A percentile compares a stretch with the other conserved stretches of the same genome.
Evolutionary conservation across 1,284 basidiomycete genomes (phyloP).

Genomic region (Rhodotorula sp.): DNA sequence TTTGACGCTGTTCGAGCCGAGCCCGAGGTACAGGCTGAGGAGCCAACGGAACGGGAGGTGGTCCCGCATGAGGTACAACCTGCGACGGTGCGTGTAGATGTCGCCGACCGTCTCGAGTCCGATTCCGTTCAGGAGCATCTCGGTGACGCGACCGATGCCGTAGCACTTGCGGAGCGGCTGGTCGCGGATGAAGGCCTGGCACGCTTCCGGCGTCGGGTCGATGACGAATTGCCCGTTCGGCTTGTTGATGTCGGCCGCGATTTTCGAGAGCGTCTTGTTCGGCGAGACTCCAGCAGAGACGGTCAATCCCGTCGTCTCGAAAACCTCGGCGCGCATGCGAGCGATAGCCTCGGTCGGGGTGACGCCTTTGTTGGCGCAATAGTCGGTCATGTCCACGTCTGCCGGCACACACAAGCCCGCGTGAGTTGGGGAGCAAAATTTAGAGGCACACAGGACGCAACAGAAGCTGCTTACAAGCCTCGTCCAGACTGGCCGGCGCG

Average conservation of each 20-base stretch:
- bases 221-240: slow-evolving; percentile 81
- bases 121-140: slow-evolving; percentile 77
- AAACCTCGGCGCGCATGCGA: slow-evolving; percentile 69
- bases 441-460: too few species aligned
- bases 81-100: slow-evolving; percentile 68
- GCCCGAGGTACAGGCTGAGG: slow-evolving; percentile 68
- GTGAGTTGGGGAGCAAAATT: too few species aligned
- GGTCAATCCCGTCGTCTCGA: slow-evolving; percentile 73
- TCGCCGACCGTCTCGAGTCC: slow-evolving; percentile 86
- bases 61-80: slow-evolving; percentile 57
- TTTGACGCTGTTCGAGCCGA: slow-evolving; percentile 75
- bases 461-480: slow-evolving; percentile 38
- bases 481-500: slow-evolving; percentile 44
- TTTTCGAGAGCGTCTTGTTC: slow-evolving; percentile 67
- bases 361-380: slow-evolving; percentile 57
- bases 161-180: slow-evolving; percentile 21
- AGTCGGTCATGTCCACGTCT: slow-evolving; percentile 38
- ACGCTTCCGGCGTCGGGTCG: slow-evolving; percentile 56
- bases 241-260: slow-evolving; percentile 66
- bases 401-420: neutral
- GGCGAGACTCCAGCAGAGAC: slow-evolving; percentile 70
- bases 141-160: slow-evolving; percentile 63
- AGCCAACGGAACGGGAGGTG: slow-evolving; percentile 36
- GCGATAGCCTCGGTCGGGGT: slow-evolving; percentile 70
- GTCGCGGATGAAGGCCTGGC: slow-evolving; percentile 59